phyloP scores from a whole-genome alignment of 495 filamentous ascomycete genomes.

The Tetracladium marchalianum region DNA sequence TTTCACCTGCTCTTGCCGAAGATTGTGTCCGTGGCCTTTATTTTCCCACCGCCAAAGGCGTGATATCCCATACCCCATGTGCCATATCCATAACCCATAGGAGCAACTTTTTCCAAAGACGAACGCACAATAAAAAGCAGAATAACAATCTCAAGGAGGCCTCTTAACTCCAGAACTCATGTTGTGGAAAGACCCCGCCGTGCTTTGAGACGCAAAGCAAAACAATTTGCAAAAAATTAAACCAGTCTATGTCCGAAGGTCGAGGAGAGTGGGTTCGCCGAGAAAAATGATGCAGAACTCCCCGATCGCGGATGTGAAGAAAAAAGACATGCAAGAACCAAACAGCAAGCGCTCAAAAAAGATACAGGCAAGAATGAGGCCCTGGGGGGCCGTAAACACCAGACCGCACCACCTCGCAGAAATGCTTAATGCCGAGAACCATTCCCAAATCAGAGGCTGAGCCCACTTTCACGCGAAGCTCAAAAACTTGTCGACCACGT shows the following conservation, averaged over 20 bases:
- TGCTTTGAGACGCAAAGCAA: too few species aligned
- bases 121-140: background rate
- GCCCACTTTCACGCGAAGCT: background rate
- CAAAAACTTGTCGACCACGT: slow-evolving; percentile 9
- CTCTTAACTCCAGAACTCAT: too few species aligned
- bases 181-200: too few species aligned
- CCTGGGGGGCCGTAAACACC: background rate
- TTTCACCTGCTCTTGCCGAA: too few species aligned
- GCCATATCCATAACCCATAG: slow-evolving; percentile 1
- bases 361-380: slow-evolving; percentile 10
- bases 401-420: slow-evolving; percentile 12
- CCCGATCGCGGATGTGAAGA: background rate
- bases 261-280: slow-evolving; percentile 5
- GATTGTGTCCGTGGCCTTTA: too few species aligned
- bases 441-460: background rate
- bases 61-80: background rate
- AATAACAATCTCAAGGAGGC: background rate
- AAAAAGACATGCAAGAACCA: slow-evolving; percentile 20
- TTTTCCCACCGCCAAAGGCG: too few species aligned
- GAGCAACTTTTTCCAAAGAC: slow-evolving; percentile 7
- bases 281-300: background rate
- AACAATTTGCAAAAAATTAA: background rate
- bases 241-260: slow-evolving; percentile 13
- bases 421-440: slow-evolving; percentile 14
- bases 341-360: slow-evolving; percentile 15